Evolutionary conservation across 2,329 filamentous ascomycete species (phyloP), one percentile per base, ranked within the genome.

Genomic region (Cyphellophora attinorum): DNA sequence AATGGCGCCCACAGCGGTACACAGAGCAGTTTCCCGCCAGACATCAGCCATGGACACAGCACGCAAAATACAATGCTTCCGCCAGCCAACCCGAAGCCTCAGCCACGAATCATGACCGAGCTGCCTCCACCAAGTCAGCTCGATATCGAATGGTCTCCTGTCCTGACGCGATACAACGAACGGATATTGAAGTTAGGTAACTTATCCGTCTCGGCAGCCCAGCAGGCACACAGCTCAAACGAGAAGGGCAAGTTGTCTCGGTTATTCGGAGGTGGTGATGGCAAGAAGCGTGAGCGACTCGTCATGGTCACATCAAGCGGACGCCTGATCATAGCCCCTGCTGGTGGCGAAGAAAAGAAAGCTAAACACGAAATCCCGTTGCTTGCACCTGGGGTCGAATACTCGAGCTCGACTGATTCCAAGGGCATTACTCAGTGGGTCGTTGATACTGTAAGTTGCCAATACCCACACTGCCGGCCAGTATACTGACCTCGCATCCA

Each of bases 111-210:
- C 40, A 93, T 98, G 41, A 96, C 91, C 1, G 91, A 98, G 57
- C 70, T 98, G 6, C 86, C 91, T 11, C 89, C 91, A n/a, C 91
- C 91, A 1, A 94, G 84, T 33, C 91, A 96, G 57, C 67, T 98
- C 16, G 91, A 98, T 53, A 93, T 98, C 38, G 91, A 98, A 60
- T 98, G 91, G 91, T 95, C 89, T 1, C 91, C 91, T 1, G 88
- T 98, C 4, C 66, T 98, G 36, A 95, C 84, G 6, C 79, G 80
- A 51, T 80, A 77, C 40, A 95, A 96, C 52, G 91, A 98, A 59
- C 76, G 91, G 21, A 98, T 98, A 47, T 60, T 98, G 43, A 95
- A 93, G 57, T 68, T 98, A 14, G 91, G 91, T 2, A 94, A 98
- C 51, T 64, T 95, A 44, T 74, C 86, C 58, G 88, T 98, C 5